phyloP scores from a whole-genome alignment of 192 early-diverging fungal genomes.

The Diversispora eburnea region DNA sequence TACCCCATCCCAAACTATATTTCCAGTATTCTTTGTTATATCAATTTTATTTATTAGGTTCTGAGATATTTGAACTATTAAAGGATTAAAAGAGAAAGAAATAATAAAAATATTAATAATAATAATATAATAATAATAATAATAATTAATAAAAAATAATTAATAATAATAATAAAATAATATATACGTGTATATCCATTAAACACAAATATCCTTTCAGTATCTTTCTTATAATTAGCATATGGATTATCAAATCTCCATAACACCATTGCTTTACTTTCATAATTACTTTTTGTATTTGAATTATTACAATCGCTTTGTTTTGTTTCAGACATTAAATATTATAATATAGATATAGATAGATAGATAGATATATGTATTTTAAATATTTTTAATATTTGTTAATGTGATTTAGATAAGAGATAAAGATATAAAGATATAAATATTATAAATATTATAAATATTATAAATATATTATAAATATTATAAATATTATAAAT shows the following conservation, averaged over 20 bases:
- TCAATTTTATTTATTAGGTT: background rate
- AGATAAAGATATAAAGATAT: too few species aligned
- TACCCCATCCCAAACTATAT: slow-evolving; percentile 18
- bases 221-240: slow-evolving; percentile 4
- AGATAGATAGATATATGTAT: too few species aligned
- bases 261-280: background rate
- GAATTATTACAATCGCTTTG: too few species aligned
- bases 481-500: too few species aligned
- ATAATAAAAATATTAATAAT: background rate
- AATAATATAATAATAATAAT: background rate
- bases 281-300: too few species aligned
- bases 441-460: too few species aligned
- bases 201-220: background rate
- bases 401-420: too few species aligned
- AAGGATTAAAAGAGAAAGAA: background rate
- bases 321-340: too few species aligned
- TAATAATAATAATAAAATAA: too few species aligned
- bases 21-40: slow-evolving; percentile 14
- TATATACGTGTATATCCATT: slow-evolving; percentile 8
- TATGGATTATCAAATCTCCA: slow-evolving; percentile 17
- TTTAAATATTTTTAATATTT: too few species aligned
- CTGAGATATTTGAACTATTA: background rate
- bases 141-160: background rate
- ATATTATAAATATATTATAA: too few species aligned
- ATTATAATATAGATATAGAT: too few species aligned